Evolutionary conservation across 2,329 filamentous ascomycete species (phyloP), one percentile per base, ranked within the genome.

Genomic region (Cordyceps militaris): DNA sequence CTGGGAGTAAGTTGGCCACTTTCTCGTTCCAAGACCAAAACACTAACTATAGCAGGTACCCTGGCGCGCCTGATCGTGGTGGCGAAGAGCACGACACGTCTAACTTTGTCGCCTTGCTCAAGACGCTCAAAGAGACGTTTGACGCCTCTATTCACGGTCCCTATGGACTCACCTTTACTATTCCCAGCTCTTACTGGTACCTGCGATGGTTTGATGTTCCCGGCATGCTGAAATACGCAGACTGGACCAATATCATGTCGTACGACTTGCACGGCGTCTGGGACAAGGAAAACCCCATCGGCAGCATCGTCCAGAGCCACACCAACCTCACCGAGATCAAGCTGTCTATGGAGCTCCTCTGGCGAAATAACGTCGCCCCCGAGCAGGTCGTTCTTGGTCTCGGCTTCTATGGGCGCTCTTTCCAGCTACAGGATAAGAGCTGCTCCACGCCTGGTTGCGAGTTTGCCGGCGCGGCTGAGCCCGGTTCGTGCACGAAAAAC

Each of bases 251-350:
- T 14, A 16, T 36, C 4, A 74, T 78, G 68, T 65, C 67, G 0
- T 78, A 78, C 38, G 74, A 78, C 57, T 61, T 71, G 1, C 68
- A 79, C 59, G 76, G 77, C 0, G 57, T 66, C 0, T 78, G 73
- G 74, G 75, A 77, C 59, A 13, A 49, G 0, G 23, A 61, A 0
- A 68, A 70, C 60, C 71, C 56, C 0, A 70, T 69, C 14, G 72
- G 73, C 0, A 28, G 61, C 2, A 61, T 65, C n/a, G 66, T 76
- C 5, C 63, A 67, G 3, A 65, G 65, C 0, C 76, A 80, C 59
- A 76, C 77, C 0, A 78, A 80, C 60, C 56, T 79, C 0, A 76
- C 75, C 2, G 76, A 80, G 63, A 79, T 79, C 19, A 66, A 74
- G 5, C 28, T 61, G 0, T 68, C 69, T 0, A 49, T 77, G 0